Conservation (phyloP, 306 rosid species). For the Amphicarpaea edgeworthii region DNA sequence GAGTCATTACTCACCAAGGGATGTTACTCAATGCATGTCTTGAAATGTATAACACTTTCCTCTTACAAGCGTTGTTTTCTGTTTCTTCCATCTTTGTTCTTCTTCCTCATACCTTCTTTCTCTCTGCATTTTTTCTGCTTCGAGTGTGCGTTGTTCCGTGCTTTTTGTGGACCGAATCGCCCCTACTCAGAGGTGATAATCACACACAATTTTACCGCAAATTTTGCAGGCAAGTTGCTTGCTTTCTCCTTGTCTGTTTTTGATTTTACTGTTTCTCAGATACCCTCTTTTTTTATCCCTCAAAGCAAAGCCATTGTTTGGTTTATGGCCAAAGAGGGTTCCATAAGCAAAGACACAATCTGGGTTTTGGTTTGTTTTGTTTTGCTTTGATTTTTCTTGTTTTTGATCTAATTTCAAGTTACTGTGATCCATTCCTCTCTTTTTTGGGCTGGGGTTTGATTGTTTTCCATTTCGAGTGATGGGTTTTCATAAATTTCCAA, state of each 20-base stretch:
- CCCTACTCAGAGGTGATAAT: slow-evolving; percentile 39
- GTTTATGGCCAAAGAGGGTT: slow-evolving; percentile 35
- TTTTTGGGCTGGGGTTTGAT: slow-evolving; percentile 11
- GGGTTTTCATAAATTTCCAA: slow-evolving; percentile 40
- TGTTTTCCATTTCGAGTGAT: slow-evolving; percentile 29
- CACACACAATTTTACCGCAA: slow-evolving; percentile 10
- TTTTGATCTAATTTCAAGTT: slow-evolving; percentile 33
- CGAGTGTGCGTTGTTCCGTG: background rate
- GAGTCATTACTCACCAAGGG: background rate
- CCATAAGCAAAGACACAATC: slow-evolving; percentile 40
- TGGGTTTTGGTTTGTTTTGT: slow-evolving; percentile 20
- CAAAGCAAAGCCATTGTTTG: slow-evolving; percentile 44
- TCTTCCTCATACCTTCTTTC: slow-evolving; percentile 1
- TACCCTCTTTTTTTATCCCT: slow-evolving; percentile 44
- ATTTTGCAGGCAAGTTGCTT: slow-evolving; percentile 40
- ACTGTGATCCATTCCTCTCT: slow-evolving; percentile 44
- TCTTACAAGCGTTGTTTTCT: slow-evolving; percentile 6
- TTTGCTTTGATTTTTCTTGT: background rate
- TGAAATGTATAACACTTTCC: slow-evolving; percentile 1
- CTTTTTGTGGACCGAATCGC: slow-evolving; percentile 48
- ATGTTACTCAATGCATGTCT: background rate
- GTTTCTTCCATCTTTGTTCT: slow-evolving; percentile 2
- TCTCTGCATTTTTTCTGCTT: slow-evolving; percentile 44
- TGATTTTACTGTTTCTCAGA: slow-evolving; percentile 28
- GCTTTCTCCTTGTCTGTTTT: slow-evolving; percentile 11